Evolutionary conservation across 768 basidiomycete genomes (phyloP).

Genomic region (Kondoa malvinella): DNA sequence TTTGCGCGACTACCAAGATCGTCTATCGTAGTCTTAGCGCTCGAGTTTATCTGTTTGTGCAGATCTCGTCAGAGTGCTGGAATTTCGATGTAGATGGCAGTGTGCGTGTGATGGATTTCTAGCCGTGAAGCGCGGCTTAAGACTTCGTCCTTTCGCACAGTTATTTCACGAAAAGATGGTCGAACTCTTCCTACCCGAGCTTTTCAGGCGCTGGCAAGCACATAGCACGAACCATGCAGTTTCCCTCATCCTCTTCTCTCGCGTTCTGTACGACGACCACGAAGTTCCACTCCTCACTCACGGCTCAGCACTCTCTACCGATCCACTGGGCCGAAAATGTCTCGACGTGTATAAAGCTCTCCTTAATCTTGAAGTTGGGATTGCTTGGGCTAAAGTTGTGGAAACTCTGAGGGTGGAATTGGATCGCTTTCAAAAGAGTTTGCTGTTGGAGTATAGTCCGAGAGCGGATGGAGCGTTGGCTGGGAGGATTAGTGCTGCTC

Average conservation of each 20-base stretch:
- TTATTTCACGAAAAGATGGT: conserved; percentile 74
- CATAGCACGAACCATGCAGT: conserved; percentile 65
- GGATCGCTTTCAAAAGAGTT: conserved; percentile 46
- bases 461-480: conserved; percentile 38
- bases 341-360: conserved; percentile 69
- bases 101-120: not conserved
- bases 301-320: conserved; percentile 56
- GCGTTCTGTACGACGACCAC: conserved; percentile 68
- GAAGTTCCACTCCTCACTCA: conserved; percentile 43
- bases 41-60: conserved; percentile 82
- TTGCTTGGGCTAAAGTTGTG: conserved; percentile 74
- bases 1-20: conserved; percentile 66
- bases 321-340: conserved; percentile 41
- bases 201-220: conserved; percentile 61
- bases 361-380: conserved; percentile 71
- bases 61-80: conserved; percentile 46
- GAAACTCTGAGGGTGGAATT: conserved; percentile 64
- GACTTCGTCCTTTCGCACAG: not conserved
- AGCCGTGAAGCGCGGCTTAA: not conserved
- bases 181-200: conserved; percentile 79
- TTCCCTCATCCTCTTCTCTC: conserved; percentile 82
- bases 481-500: conserved; percentile 64
- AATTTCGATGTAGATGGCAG: not conserved
- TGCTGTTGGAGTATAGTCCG: conserved; percentile 46
- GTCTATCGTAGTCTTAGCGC: conserved; percentile 82